phyloP scores from a whole-genome alignment of 805 yeast species.

The Danielozyma ontarioensis region DNA sequence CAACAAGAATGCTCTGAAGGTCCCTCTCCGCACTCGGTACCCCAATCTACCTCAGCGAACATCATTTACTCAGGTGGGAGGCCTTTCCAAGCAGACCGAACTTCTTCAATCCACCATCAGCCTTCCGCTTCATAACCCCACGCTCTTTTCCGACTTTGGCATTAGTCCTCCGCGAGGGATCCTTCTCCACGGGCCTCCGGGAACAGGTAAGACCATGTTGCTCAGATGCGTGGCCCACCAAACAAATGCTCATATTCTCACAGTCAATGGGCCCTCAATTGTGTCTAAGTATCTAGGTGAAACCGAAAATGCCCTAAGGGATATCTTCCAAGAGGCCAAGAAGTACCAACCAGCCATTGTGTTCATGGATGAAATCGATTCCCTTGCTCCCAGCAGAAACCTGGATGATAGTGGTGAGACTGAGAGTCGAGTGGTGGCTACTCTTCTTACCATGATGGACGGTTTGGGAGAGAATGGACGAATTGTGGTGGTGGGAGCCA shows the following conservation, averaged over 20 bases:
- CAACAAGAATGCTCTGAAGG: not conserved
- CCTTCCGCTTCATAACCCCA: constrained; percentile 75
- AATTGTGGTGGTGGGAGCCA: constrained; percentile 69
- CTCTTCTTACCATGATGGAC: constrained; percentile 77
- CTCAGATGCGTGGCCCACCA: constrained; percentile 78
- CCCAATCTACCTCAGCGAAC: constrained; percentile 40
- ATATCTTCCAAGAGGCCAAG: constrained; percentile 77
- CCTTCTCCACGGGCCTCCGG: constrained; percentile 93
- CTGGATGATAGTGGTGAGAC: constrained; percentile 87
- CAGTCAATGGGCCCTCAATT: constrained; percentile 86
- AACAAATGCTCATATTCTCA: constrained; percentile 74
- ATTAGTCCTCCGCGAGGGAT: constrained; percentile 91
- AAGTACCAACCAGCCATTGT: constrained; percentile 83
- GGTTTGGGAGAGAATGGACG: constrained; percentile 63
- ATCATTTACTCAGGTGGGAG: constrained; percentile 66
- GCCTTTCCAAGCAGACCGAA: constrained; percentile 60
- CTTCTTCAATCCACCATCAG: constrained; percentile 63
- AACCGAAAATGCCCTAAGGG: constrained; percentile 81
- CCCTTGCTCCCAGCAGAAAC: constrained; percentile 79
- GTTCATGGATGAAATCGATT: constrained; percentile 90
- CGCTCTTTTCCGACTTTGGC: constrained; percentile 76
- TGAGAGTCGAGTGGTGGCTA: constrained; percentile 86
- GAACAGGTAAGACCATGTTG: constrained; percentile 93
- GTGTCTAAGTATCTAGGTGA: constrained; percentile 93
- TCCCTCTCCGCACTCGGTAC: constrained; percentile 26